Base-by-base conservation (phyloP, 176 grass and related monocot genomes). In the Elaeis guineensis region DNA sequence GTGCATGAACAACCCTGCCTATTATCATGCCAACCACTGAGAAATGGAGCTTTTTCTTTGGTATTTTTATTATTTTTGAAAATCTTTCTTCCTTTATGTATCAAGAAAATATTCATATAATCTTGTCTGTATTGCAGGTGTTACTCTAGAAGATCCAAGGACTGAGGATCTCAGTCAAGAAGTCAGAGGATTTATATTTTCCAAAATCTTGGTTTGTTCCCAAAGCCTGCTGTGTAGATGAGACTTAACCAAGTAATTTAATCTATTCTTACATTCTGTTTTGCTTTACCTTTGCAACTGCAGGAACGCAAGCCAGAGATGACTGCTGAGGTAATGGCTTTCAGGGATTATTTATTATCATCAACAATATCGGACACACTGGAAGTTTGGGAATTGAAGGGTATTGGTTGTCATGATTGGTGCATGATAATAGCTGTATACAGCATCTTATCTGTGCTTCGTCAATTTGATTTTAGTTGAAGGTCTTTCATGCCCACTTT, bases 361-460 rank as follows among this genome's bases (percentile, higher is more conserved):
- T 97, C 87, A 57, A 85, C 87, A 66, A 75, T 87, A n/a, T 83
- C 93, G 32, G 83, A 91, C 69, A 83, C 93, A 32, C 82, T 97
- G 66, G 93, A 97, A 89, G 87, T 97, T 60, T 91, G 93, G 93
- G 92, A 97, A 85, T 76, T 97, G 17, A 97, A 97, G 77, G 92
- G 92, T 97, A 76, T 70, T 64, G 29, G 61, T 73, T 61, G 30
- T 61, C 39, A 1, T 30, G 1, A 70, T 73, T 58, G 26, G 56
- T 73, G 3, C 62, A 0, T 24, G 50, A 56, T 85, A 68, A 61
- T 57, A 35, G 28, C 24, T 65, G 18, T 72, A 44, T 9, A 14
- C 35, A 44, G 35, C 35, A 44, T 44, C 35, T 14, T 2, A 44
- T 44, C 1, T 44, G 35, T 44, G 35, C 35, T 44, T 44, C 8